Conservation (phyloP, 805 yeast species). For the Lipomyces japonicus region DNA sequence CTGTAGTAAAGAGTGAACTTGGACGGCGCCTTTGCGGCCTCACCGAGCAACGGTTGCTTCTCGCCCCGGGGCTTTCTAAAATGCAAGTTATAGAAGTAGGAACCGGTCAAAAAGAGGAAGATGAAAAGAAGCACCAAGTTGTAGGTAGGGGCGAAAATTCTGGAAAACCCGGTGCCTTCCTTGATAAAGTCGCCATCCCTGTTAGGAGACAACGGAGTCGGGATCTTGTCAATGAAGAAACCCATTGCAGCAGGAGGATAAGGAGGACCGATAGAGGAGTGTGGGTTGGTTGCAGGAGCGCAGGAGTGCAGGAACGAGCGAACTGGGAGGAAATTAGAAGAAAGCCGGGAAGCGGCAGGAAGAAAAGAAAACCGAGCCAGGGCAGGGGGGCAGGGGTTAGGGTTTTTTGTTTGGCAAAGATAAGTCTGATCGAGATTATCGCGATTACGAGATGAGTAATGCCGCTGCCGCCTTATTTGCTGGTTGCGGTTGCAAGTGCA, state of each 20-base stretch:
- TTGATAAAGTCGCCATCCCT: slow-evolving; percentile 27
- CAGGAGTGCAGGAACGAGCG: no score
- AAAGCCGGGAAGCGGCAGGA: no score
- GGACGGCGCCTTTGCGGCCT: slow-evolving; percentile 11
- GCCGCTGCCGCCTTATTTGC: no score
- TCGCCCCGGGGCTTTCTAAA: slow-evolving; percentile 26
- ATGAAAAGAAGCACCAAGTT: slow-evolving; percentile 22
- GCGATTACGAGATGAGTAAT: no score
- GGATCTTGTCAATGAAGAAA: slow-evolving; percentile 28
- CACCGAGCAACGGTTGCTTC: slow-evolving; percentile 29
- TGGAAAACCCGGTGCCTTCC: slow-evolving; percentile 28
- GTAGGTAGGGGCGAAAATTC: slow-evolving; percentile 27
- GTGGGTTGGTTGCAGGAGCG: no score
- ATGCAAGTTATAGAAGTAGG: slow-evolving; percentile 24
- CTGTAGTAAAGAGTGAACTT: slow-evolving; percentile 22
- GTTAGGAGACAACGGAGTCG: slow-evolving; percentile 27
- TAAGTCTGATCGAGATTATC: no score
- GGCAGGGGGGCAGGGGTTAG: no score
- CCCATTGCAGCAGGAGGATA: slow-evolving; percentile 25
- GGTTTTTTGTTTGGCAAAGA: no score
- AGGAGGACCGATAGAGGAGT: no score
- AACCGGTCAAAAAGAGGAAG: slow-evolving; percentile 21
- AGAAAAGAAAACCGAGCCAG: no score
- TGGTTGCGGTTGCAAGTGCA: no score
- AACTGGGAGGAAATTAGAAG: no score